Conservation (phyloP, 768 basidiomycete species). For the Trametes elegans region DNA sequence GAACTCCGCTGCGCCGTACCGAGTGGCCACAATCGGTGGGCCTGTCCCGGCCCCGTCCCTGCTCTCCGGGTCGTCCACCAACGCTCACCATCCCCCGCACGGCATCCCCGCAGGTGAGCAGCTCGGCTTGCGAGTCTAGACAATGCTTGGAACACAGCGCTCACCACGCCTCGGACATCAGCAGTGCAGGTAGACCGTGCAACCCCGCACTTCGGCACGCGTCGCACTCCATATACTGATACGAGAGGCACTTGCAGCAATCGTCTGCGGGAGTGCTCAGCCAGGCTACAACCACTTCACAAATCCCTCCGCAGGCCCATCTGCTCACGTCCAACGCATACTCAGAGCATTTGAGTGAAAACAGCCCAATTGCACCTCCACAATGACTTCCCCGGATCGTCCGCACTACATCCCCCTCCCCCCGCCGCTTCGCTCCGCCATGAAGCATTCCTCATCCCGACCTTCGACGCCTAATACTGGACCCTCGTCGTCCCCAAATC, state of each 20-base stretch:
- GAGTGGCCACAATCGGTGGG: not conserved
- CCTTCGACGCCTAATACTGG: constrained; percentile 25
- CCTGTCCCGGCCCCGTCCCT: not conserved
- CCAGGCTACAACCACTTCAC: no score
- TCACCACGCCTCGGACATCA: not conserved
- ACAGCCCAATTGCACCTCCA: not conserved
- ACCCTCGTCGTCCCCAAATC: constrained; percentile 19
- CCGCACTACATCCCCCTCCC: constrained; percentile 25
- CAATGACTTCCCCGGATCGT: constrained; percentile 21
- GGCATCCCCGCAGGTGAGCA: no score
- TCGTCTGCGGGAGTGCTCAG: no score
- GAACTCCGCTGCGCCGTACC: constrained; percentile 14
- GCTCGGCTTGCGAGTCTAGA: not conserved
- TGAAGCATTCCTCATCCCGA: constrained; percentile 43
- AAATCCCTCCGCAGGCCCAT: no score
- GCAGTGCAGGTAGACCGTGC: not conserved
- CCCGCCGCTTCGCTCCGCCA: constrained; percentile 48
- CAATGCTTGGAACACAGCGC: not conserved
- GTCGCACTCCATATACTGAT: not conserved
- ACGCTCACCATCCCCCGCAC: not conserved
- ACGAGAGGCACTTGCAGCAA: not conserved
- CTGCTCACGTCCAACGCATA: not conserved
- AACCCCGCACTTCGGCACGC: not conserved
- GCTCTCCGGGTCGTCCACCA: not conserved
- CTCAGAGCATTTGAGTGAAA: not conserved